These are phyloP conservation scores for Solanum paucissectum DNA, from an alignment of 257 asterid genomes.

Conservation along the genomic window DNA sequence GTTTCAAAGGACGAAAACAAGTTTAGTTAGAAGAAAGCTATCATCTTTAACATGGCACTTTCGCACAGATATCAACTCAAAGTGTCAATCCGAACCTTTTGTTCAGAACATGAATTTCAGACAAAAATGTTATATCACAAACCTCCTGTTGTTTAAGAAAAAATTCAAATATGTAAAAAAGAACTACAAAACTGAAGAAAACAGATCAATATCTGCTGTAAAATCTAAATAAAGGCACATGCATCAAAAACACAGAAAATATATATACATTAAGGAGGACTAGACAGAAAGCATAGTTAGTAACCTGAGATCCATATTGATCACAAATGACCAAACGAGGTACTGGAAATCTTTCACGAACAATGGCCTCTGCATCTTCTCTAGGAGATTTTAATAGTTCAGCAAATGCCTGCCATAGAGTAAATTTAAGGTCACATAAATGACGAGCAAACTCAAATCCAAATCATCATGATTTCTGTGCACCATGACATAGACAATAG, in stretches of 20 bases:
- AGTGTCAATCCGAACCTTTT: not conserved
- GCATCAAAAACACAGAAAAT: not conserved
- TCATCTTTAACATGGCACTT: not conserved
- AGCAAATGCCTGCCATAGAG: slow-evolving; percentile 64
- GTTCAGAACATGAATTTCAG: not conserved
- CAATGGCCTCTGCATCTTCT: slow-evolving; percentile 61
- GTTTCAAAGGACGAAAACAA: not conserved
- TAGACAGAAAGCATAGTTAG: not conserved
- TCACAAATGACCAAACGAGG: slow-evolving; percentile 94
- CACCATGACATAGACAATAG: not conserved
- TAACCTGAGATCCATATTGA: slow-evolving; percentile 95
- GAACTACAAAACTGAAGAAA: not conserved
- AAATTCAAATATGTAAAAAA: not conserved
- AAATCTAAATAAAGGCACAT: not conserved
- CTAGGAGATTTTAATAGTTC: slow-evolving; percentile 74
- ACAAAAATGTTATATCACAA: not conserved
- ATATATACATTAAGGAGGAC: not conserved
- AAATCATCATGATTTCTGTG: not conserved
- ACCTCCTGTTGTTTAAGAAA: not conserved
- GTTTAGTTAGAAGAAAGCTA: not conserved
- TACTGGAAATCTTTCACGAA: slow-evolving; percentile 82
- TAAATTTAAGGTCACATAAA: slow-evolving; percentile 2
- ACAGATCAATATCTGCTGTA: not conserved
- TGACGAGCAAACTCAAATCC: not conserved
- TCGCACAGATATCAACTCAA: not conserved